phyloP scores from a whole-genome alignment of 2,329 filamentous ascomycete species.

The Penicillium decumbens region DNA sequence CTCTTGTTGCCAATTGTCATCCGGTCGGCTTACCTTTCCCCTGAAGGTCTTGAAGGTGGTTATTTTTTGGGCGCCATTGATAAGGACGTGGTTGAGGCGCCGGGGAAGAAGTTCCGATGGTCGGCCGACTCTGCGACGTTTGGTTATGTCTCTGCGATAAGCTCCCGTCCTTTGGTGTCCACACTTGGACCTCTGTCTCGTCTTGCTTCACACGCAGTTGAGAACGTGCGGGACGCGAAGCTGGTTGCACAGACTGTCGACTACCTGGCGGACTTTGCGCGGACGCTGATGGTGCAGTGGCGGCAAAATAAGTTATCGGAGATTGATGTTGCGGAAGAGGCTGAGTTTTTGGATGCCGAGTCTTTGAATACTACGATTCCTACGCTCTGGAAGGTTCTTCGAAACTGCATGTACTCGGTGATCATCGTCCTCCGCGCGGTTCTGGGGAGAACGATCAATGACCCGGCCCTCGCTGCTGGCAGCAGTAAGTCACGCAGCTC shows the following conservation, averaged over 20 bases:
- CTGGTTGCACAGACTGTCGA: slow-evolving; percentile 49
- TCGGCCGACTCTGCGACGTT: slow-evolving; percentile 54
- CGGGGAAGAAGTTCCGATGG: slow-evolving; percentile 61
- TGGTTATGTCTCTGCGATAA: slow-evolving; percentile 52
- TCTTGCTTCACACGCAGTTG: slow-evolving; percentile 58
- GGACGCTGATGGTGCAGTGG: slow-evolving; percentile 67
- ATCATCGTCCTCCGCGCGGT: slow-evolving; percentile 71
- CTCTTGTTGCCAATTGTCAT: slow-evolving; percentile 65
- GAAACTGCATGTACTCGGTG: slow-evolving; percentile 68
- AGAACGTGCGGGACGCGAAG: slow-evolving; percentile 49
- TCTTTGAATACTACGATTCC: slow-evolving; percentile 64
- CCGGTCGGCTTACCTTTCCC: slow-evolving; percentile 62
- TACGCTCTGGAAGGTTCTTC: slow-evolving; percentile 68
- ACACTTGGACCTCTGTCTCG: slow-evolving; percentile 60
- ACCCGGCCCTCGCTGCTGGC: slow-evolving; percentile 52
- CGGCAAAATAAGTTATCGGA: slow-evolving; percentile 67
- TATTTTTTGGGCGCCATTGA: slow-evolving; percentile 69
- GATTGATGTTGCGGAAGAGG: slow-evolving; percentile 65
- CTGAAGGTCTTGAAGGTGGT: slow-evolving; percentile 69
- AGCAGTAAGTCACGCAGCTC: slow-evolving; percentile 39
- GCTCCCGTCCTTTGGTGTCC: slow-evolving; percentile 55
- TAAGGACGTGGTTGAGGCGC: slow-evolving; percentile 58
- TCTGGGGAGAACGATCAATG: slow-evolving; percentile 60
- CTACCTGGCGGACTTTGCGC: slow-evolving; percentile 62
- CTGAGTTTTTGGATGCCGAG: slow-evolving; percentile 58